phyloP scores from a whole-genome alignment of 371 early-diverging fungal species.

The Lichtheimia ornata region DNA sequence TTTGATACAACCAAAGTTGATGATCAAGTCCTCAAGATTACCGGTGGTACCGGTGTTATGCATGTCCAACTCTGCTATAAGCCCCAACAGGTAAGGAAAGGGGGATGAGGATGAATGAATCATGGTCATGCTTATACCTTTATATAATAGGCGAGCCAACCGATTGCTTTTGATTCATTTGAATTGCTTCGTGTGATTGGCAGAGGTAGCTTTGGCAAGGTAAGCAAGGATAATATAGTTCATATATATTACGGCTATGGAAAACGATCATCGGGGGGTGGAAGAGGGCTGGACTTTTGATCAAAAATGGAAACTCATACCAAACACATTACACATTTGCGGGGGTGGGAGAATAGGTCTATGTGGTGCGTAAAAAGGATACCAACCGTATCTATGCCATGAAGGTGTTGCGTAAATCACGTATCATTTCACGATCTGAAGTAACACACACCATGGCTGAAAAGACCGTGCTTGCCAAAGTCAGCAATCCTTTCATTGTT shows the following conservation, averaged over 20 bases:
- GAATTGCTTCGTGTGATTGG: conserved; percentile 95
- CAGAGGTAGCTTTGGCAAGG: conserved; percentile 96
- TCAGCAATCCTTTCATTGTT: conserved; percentile 88
- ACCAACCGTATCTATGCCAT: conserved; percentile 96
- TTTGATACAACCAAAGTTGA: conserved; percentile 59
- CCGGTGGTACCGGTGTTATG: conserved; percentile 66
- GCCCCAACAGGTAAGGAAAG: conserved; percentile 52
- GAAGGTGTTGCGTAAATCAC: conserved; percentile 95
- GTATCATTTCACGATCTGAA: conserved; percentile 90
- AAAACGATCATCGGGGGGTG: background rate
- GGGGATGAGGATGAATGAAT: background rate
- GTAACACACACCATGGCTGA: conserved; percentile 90
- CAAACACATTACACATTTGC: background rate
- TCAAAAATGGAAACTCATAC: too few species aligned
- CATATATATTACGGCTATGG: too few species aligned
- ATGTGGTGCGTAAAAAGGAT: conserved; percentile 94
- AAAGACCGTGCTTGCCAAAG: conserved; percentile 82
- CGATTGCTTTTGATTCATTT: conserved; percentile 88
- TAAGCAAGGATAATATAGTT: conserved; percentile 17
- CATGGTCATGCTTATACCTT: background rate
- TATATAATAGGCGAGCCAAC: conserved; percentile 48
- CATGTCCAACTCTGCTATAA: conserved; percentile 76
- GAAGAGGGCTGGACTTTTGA: background rate
- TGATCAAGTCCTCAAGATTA: conserved; percentile 32
- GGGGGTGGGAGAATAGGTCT: conserved; percentile 55